Evolutionary conservation across 306 rosid genomes (phyloP), one percentile per base, ranked within the genome.

Genomic region (Cajanus cajan): DNA sequence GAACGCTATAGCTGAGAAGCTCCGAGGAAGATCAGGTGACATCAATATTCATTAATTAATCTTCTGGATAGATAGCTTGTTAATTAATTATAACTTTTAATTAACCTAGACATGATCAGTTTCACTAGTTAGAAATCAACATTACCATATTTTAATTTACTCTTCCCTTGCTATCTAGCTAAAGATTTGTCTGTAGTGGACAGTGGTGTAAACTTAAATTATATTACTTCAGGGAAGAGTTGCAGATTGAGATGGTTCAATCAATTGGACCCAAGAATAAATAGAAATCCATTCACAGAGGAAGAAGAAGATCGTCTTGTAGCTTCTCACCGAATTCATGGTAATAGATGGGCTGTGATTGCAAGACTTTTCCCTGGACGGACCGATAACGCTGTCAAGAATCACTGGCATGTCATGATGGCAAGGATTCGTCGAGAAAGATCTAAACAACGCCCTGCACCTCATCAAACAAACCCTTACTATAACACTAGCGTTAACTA

Each of bases 211-310:
- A 62, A 22, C 36, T 57, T 43, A 3, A 43, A 43, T 31, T 4
- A 47, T 37, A 40, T 40, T 40, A 40, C 9, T 40, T 40, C 75
- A 91, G 98, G 98, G 33, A 94, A 94, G 84, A 94, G 98, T 58
- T 94, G 98, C 74, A 88, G 98, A 78, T 82, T 94, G 87, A 94
- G 98, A 81, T 94, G 98, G 98, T 94, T 92, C 86, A 94, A 94
- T 73, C 98, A 94, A 74, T 58, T 94, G 66, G 98, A 94, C 66
- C 94, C 98, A 25, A 83, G 98, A 73, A 94, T 94, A 28, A 92
- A 94, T 19, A 85, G 93, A 79, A 90, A 43, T 64, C 93, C 97
- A 5, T 92, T 94, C 83, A 94, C 87, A 0, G 94, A 94, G 78
- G 96, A 90, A 73, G 98, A 94, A 78, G 98, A 94, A 43, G 96